A percentile compares a stretch with the other conserved stretches of the same genome.
These are phyloP conservation scores for Juncus inflexus DNA, from an alignment of 176 grass and related monocot genomes.

Conservation along the genomic window DNA sequence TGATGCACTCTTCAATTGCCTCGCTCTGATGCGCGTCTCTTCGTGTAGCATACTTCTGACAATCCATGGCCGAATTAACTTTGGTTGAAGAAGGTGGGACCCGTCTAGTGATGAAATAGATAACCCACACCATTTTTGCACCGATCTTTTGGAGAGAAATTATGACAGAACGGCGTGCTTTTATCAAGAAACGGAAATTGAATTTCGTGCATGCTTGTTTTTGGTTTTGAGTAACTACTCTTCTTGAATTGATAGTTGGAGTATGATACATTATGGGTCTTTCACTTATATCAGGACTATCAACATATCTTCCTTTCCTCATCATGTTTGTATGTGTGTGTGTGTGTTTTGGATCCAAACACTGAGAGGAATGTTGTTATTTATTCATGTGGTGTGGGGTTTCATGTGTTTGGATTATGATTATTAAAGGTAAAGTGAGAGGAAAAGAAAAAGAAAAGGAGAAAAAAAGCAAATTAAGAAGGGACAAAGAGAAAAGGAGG, in stretches of 20 bases:
- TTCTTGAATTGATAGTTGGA: not conserved
- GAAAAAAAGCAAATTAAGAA: too few relatives aligned
- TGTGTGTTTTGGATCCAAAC: not conserved
- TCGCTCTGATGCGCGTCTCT: constrained; percentile 29
- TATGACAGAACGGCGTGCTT: not conserved
- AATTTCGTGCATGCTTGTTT: constrained; percentile 1
- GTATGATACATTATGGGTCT: constrained; percentile 10
- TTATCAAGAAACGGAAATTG: constrained; percentile 9
- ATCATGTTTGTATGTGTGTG: constrained; percentile 5
- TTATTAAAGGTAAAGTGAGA: too few relatives aligned
- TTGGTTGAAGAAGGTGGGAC: constrained; percentile 3
- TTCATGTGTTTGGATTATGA: too few relatives aligned
- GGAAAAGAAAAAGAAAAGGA: too few relatives aligned
- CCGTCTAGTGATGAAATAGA: constrained; percentile 12
- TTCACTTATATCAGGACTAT: constrained; percentile 16
- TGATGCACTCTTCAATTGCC: constrained; percentile 38
- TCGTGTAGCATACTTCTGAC: constrained; percentile 24
- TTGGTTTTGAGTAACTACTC: not conserved
- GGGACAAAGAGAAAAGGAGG: too few relatives aligned
- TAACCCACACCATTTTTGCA: not conserved
- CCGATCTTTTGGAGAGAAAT: constrained; percentile 16
- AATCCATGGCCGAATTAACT: constrained; percentile 9
- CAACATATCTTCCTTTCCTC: constrained; percentile 15
- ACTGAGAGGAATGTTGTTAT: too few relatives aligned
- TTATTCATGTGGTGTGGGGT: too few relatives aligned